Conservation (phyloP, 169 alveolate genomes). For the Plasmodium vivax region DNA sequence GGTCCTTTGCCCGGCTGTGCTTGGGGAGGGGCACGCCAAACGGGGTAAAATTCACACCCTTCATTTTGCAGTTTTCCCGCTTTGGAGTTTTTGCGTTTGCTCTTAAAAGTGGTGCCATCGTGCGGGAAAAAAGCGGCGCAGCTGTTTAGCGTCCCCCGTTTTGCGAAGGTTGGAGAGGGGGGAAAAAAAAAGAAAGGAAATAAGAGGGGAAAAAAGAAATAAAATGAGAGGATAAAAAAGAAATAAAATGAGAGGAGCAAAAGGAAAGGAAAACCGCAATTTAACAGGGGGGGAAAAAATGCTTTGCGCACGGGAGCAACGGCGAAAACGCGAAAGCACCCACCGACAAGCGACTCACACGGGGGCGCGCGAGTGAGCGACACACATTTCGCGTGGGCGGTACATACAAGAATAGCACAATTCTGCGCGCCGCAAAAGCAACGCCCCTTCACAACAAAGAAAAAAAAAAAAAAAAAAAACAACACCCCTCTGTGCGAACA, state of each 20-base stretch:
- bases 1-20: not conserved
- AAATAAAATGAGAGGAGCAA: not conserved
- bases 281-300: not conserved
- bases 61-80: not conserved
- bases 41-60: not conserved
- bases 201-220: no score
- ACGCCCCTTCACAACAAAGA: not conserved
- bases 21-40: not conserved
- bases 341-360: not conserved
- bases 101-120: not conserved
- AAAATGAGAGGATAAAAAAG: no score
- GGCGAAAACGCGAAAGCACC: not conserved
- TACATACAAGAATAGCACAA: not conserved
- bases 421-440: not conserved
- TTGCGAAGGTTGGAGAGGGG: not conserved
- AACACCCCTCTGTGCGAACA: not conserved
- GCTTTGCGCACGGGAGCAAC: not conserved
- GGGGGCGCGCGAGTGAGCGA: not conserved
- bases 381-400: not conserved
- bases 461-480: not conserved
- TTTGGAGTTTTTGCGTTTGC: not conserved
- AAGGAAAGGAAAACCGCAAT: not conserved
- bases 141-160: not conserved
- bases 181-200: no score
- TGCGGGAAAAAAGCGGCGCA: not conserved